phyloP scores from a whole-genome alignment of 257 asterid genomes.

The Ajuga chamaepitys region DNA sequence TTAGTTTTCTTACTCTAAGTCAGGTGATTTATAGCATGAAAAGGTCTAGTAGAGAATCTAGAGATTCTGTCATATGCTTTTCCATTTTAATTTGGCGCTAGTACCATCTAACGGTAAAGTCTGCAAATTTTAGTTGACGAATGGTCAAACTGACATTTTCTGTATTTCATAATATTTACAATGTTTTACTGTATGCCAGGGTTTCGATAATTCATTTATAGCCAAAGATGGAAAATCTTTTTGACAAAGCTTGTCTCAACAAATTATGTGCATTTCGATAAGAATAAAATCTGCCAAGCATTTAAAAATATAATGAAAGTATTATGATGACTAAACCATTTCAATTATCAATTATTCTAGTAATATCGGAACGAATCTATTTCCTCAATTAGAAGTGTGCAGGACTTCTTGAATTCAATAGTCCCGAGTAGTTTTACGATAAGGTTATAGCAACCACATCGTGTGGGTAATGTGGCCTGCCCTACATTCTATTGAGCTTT shows the following conservation, averaged over 20 bases:
- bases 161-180: neutral
- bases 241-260: neutral
- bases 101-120: neutral
- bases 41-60: neutral
- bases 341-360: neutral
- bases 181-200: neutral
- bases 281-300: neutral
- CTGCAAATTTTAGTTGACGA: neutral
- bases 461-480: neutral
- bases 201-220: neutral
- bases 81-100: slow-evolving; percentile 6
- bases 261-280: neutral
- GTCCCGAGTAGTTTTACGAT: neutral
- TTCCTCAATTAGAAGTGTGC: neutral
- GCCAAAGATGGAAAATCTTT: neutral
- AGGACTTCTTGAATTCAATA: neutral
- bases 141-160: neutral
- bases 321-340: neutral
- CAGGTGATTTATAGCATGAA: neutral
- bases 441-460: neutral
- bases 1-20: neutral
- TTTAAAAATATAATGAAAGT: neutral
- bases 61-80: neutral
- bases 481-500: no score
- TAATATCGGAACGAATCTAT: neutral